phyloP scores from a whole-genome alignment of 2,329 filamentous ascomycete species.

The Penicillium fuscoglaucum region DNA sequence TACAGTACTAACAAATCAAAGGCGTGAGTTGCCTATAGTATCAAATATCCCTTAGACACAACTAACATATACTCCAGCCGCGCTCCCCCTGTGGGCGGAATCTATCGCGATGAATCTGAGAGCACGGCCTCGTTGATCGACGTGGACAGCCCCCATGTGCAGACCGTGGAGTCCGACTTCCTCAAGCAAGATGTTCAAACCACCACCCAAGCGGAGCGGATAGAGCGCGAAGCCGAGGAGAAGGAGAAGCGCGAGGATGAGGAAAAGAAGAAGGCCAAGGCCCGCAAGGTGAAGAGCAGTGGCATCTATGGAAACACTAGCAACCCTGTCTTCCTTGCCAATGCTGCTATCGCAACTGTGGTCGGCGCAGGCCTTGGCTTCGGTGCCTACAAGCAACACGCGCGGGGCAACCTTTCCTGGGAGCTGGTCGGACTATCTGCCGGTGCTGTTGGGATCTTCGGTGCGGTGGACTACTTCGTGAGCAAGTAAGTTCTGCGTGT shows the following conservation, averaged over 20 bases:
- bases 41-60: background rate
- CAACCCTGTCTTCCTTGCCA: constrained; percentile 51
- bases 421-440: constrained; percentile 46
- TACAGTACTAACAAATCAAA: constrained; percentile 22
- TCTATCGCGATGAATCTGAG: constrained; percentile 44
- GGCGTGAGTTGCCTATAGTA: constrained; percentile 38
- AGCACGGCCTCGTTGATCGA: constrained; percentile 48
- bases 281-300: constrained; percentile 36
- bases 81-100: constrained; percentile 41
- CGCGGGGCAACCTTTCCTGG: constrained; percentile 48
- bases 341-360: constrained; percentile 46
- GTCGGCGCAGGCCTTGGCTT: constrained; percentile 47
- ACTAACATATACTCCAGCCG: constrained; percentile 35
- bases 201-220: constrained; percentile 48
- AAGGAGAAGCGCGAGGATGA: constrained; percentile 25
- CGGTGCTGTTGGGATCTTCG: constrained; percentile 47
- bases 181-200: constrained; percentile 47
- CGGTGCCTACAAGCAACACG: constrained; percentile 51
- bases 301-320: constrained; percentile 42
- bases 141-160: constrained; percentile 50
- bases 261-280: constrained; percentile 31
- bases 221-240: constrained; percentile 41
- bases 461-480: constrained; percentile 49
- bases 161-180: constrained; percentile 45
- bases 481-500: constrained; percentile 46